A percentile compares a stretch with the other conserved stretches of the same genome.
These are phyloP conservation scores for Globisporangium lucens DNA, from an alignment of 352 stramenopile species.

Conservation along the genomic window DNA sequence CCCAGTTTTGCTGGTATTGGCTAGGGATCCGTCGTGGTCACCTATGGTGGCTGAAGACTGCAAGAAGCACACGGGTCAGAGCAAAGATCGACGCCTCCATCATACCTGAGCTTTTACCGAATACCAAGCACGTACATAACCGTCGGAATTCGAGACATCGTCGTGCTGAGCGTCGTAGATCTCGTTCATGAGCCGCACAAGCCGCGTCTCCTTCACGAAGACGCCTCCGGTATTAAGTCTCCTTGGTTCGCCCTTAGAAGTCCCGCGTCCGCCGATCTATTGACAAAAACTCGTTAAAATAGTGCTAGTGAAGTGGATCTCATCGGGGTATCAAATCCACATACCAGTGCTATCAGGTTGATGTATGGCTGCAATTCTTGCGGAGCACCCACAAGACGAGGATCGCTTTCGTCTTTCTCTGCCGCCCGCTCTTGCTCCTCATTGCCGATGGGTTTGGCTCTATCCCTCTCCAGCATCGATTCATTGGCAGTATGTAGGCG, in stretches of 20 bases:
- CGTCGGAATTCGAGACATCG: slow-evolving; percentile 21
- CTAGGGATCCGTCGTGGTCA: background rate
- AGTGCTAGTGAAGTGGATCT: background rate
- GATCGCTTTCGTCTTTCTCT: background rate
- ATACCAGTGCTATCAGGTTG: slow-evolving; percentile 39
- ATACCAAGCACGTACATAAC: slow-evolving; percentile 1
- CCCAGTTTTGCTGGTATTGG: background rate
- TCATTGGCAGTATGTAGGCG: slow-evolving; percentile 19
- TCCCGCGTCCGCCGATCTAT: background rate
- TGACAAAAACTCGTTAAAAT: background rate
- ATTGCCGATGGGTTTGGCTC: background rate
- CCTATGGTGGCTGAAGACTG: background rate
- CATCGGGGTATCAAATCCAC: background rate
- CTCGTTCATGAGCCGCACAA: slow-evolving; percentile 58
- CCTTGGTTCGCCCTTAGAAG: background rate
- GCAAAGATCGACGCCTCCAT: too few species aligned
- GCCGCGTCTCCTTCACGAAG: slow-evolving; percentile 48
- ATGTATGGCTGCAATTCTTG: slow-evolving; percentile 25
- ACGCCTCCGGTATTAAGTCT: background rate
- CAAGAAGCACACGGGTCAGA: background rate
- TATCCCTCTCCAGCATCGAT: background rate
- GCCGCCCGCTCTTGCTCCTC: background rate
- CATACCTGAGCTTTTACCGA: too few species aligned
- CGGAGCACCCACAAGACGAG: background rate
- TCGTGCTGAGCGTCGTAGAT: slow-evolving; percentile 64